phyloP scores from a whole-genome alignment of 2,329 filamentous ascomycete species.

The Colletotrichum coccodes region DNA sequence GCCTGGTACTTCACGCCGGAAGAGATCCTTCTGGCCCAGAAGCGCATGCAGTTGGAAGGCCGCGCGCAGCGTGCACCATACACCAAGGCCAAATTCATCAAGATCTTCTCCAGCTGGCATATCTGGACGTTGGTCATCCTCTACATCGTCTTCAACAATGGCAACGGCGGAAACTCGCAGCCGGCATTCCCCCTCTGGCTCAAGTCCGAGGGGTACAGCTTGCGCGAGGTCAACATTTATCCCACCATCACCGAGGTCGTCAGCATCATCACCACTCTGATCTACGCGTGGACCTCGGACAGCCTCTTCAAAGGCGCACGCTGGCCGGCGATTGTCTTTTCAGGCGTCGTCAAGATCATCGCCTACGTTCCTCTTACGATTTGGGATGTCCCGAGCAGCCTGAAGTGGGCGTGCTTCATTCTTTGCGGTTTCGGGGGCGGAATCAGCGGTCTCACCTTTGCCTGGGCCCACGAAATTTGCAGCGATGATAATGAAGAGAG shows the following conservation, averaged over 20 bases:
- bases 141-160: slow-evolving; percentile 58
- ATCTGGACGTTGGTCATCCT: slow-evolving; percentile 48
- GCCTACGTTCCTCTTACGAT: slow-evolving; percentile 54
- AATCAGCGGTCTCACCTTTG: slow-evolving; percentile 19
- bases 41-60: slow-evolving; percentile 51
- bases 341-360: slow-evolving; percentile 16
- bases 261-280: slow-evolving; percentile 20
- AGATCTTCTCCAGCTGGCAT: slow-evolving; percentile 65
- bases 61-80: slow-evolving; percentile 51
- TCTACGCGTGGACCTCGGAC: slow-evolving; percentile 27
- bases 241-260: slow-evolving; percentile 30
- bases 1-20: slow-evolving; percentile 44
- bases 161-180: slow-evolving; percentile 51
- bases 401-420: slow-evolving; percentile 62
- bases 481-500: slow-evolving; percentile 27
- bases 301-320: slow-evolving; percentile 14
- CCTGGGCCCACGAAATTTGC: slow-evolving; percentile 35
- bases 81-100: slow-evolving; percentile 61
- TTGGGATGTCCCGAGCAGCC: slow-evolving; percentile 65
- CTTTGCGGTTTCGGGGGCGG: slow-evolving; percentile 39
- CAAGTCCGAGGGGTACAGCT: slow-evolving; percentile 52
- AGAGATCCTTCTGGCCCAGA: slow-evolving; percentile 38
- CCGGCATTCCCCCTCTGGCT: slow-evolving; percentile 50
- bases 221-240: slow-evolving; percentile 63
- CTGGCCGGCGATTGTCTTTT: slow-evolving; percentile 60